These are phyloP conservation scores for Phytopythium chamaehyphon DNA, from an alignment of 352 stramenopile genomes.

Conservation along the genomic window DNA sequence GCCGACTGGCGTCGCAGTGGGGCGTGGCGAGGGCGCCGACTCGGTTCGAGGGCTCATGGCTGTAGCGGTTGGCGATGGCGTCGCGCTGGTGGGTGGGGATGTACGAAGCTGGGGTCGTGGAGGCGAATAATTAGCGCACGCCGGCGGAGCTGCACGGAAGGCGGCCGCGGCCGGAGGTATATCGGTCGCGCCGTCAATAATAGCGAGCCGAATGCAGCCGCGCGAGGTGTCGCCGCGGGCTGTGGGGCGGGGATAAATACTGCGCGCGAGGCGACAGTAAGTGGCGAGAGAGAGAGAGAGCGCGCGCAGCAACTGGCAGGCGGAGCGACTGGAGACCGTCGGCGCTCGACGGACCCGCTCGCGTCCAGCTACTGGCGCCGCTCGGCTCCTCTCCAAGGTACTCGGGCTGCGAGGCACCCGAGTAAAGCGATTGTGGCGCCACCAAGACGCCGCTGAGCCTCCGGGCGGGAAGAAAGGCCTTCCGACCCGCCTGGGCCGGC, in stretches of 20 bases:
- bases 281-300: neutral
- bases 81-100: slow-evolving; percentile 1
- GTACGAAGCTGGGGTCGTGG: neutral
- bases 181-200: slow-evolving; percentile 2
- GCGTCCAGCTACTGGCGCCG: too few species aligned
- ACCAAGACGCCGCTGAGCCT: too few species aligned
- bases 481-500: too few species aligned
- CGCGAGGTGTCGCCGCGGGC: neutral
- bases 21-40: neutral
- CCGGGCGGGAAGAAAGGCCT: too few species aligned
- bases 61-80: neutral
- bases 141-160: too few species aligned
- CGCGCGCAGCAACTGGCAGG: slow-evolving; percentile 19
- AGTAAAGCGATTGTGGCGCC: too few species aligned
- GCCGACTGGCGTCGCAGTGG: slow-evolving; percentile 5
- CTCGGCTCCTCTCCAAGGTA: neutral
- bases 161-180: neutral
- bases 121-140: neutral
- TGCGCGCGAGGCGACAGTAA: neutral
- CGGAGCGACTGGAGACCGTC: neutral
- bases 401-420: too few species aligned
- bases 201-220: neutral
- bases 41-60: slow-evolving; percentile 17
- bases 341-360: too few species aligned
- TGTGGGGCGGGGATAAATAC: slow-evolving; percentile 16